Percentiles rank a stretch among this genome's conserved stretches.
phyloP scores from a whole-genome alignment of 1,284 basidiomycete genomes.

The Cryptococcus sp. region DNA sequence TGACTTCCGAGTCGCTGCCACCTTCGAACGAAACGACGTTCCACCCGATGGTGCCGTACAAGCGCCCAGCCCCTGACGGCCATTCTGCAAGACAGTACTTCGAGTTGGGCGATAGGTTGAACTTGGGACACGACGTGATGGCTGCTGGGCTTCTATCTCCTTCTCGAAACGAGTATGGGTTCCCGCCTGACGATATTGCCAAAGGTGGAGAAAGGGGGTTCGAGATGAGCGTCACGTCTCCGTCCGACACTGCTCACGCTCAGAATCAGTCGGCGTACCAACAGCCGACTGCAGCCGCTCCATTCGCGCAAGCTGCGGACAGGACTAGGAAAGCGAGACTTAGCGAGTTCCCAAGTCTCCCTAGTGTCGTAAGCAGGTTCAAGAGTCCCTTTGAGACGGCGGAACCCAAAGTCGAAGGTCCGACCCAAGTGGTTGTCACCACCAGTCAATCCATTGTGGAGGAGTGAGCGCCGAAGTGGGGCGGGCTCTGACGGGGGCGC shows the following conservation, averaged over 20 bases:
- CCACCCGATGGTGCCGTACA: conserved; percentile 28
- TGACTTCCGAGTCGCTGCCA: conserved; percentile 32
- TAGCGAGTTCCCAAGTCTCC: conserved; percentile 25
- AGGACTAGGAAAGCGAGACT: conserved; percentile 19
- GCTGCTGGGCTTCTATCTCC: conserved; percentile 1
- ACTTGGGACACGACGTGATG: conserved; percentile 26
- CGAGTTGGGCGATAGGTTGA: conserved; percentile 34
- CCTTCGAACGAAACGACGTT: conserved; percentile 11
- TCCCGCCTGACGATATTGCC: not conserved
- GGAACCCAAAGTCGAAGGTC: conserved; percentile 9
- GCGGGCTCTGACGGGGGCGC: too few relatives aligned
- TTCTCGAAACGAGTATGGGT: not conserved
- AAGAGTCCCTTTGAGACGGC: conserved; percentile 27
- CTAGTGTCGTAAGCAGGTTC: conserved; percentile 27
- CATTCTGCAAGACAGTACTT: conserved; percentile 19
- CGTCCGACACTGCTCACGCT: not conserved
- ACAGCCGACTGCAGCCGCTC: conserved; percentile 12
- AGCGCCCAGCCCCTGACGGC: conserved; percentile 14
- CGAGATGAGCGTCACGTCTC: conserved; percentile 16
- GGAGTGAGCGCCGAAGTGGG: not conserved
- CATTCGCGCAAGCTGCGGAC: conserved; percentile 23
- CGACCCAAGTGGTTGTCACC: conserved; percentile 27
- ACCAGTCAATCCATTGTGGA: conserved; percentile 18
- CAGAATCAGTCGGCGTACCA: not conserved
- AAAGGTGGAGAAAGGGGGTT: not conserved